Conservation (phyloP, 2,329 filamentous ascomycete genomes). For the Zasmidium cellare region DNA sequence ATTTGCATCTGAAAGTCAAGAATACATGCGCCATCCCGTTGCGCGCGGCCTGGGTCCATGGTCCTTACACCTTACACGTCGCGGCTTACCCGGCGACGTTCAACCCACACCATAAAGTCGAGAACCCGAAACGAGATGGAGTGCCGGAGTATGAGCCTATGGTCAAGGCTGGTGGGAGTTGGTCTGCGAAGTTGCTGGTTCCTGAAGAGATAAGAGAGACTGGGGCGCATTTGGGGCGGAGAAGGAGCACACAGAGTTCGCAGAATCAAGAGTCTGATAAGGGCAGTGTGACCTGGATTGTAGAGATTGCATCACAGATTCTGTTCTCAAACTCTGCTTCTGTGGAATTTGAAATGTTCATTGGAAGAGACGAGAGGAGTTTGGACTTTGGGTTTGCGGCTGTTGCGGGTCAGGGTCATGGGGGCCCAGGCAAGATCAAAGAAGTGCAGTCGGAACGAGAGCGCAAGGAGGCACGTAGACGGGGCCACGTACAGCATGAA, state of each 20-base stretch:
- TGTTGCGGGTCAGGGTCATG: conserved; percentile 54
- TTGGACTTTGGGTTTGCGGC: conserved; percentile 65
- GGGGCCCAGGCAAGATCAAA: conserved; percentile 67
- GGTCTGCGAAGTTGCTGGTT: conserved; percentile 76
- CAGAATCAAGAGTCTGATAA: conserved; percentile 42
- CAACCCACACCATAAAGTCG: conserved; percentile 76
- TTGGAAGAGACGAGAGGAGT: conserved; percentile 84
- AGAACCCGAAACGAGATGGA: conserved; percentile 58
- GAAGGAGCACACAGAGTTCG: conserved; percentile 40
- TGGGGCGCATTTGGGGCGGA: conserved; percentile 45
- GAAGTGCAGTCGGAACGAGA: conserved; percentile 62
- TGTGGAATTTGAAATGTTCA: conserved; percentile 82
- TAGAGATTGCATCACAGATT: conserved; percentile 90
- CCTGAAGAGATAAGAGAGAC: conserved; percentile 73
- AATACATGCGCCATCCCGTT: conserved; percentile 89
- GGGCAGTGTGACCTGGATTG: conserved; percentile 75
- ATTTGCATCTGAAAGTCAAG: conserved; percentile 82
- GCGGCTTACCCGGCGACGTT: conserved; percentile 82
- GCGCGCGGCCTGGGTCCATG: conserved; percentile 93
- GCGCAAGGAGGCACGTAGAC: conserved; percentile 58
- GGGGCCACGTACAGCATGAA: conserved; percentile 64
- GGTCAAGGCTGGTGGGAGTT: conserved; percentile 88
- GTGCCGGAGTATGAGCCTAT: conserved; percentile 93
- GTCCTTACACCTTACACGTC: conserved; percentile 87
- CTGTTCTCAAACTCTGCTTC: conserved; percentile 88